Percentiles rank a stretch among this genome's conserved stretches.
phyloP scores from a whole-genome alignment of 2,329 filamentous ascomycete genomes.

The Monosporascus sp. region DNA sequence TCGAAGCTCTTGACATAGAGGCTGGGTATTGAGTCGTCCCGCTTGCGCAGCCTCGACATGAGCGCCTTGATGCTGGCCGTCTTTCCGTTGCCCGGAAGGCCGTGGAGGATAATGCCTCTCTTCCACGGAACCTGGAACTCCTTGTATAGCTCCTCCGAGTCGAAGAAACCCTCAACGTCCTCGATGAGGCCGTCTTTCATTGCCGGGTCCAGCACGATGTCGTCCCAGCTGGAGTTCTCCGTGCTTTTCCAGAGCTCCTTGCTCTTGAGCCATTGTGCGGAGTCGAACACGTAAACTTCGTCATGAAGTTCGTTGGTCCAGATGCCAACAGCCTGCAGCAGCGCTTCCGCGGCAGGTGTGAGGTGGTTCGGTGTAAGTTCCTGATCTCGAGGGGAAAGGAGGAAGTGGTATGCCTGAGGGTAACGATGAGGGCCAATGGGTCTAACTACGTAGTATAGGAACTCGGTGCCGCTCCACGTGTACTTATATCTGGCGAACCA shows the following conservation, averaged over 20 bases:
- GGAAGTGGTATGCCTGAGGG: background rate
- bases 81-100: constrained; percentile 59
- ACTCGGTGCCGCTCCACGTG: background rate
- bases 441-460: background rate
- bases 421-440: fast-evolving
- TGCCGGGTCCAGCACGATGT: constrained; percentile 59
- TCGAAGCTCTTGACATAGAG: constrained; percentile 50
- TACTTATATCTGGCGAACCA: background rate
- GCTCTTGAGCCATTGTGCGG: background rate
- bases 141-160: constrained; percentile 49
- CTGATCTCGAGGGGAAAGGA: background rate
- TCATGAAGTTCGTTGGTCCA: background rate
- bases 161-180: constrained; percentile 60
- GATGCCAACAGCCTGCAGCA: background rate
- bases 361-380: background rate
- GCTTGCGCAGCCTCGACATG: constrained; percentile 56
- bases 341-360: background rate
- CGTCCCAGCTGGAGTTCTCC: constrained; percentile 41
- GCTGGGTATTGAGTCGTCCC: constrained; percentile 47
- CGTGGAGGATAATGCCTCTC: constrained; percentile 62
- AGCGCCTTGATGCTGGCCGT: constrained; percentile 65
- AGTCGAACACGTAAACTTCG: background rate
- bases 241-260: background rate
- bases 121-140: constrained; percentile 64
- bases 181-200: constrained; percentile 59